These are phyloP conservation scores for Tetrahymena thermophila DNA, from an alignment of 73 alveolate genomes.

Conservation along the genomic window DNA sequence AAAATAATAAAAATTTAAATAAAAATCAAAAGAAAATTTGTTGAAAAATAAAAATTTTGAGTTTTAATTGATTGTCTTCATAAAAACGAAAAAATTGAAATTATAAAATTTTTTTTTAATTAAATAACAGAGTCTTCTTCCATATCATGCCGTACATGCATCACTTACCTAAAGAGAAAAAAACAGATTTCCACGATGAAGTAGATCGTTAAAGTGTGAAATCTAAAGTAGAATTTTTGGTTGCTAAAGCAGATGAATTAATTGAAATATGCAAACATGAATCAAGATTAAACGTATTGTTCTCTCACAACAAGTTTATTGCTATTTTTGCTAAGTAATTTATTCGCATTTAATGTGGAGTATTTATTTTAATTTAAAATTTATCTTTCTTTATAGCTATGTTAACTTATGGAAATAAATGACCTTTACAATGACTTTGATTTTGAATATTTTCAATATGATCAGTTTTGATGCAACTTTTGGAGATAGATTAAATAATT, in stretches of 20 bases:
- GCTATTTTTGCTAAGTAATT: not conserved
- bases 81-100: too few relatives aligned
- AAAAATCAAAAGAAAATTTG: too few relatives aligned
- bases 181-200: slow-evolving; percentile 37
- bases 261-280: slow-evolving; percentile 51
- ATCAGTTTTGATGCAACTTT: slow-evolving; percentile 25
- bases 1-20: not conserved
- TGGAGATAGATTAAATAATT: slow-evolving; percentile 36
- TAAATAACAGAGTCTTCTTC: slow-evolving; percentile 15
- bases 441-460: slow-evolving; percentile 36
- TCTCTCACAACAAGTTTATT: not conserved
- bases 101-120: not conserved
- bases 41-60: too few relatives aligned
- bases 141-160: slow-evolving; percentile 30
- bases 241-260: slow-evolving; percentile 35
- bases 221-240: slow-evolving; percentile 41
- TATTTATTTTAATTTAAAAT: not conserved
- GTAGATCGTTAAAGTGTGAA: slow-evolving; percentile 52
- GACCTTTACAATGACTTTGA: slow-evolving; percentile 39
- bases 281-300: not conserved
- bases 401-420: slow-evolving; percentile 47
- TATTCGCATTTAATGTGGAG: not conserved
- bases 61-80: too few relatives aligned
- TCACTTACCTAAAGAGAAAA: slow-evolving; percentile 36
- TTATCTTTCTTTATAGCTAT: slow-evolving; percentile 25